Evolutionary conservation across 176 grass and related monocot species (phyloP), one percentile per base, ranked within the genome.

Genomic region (Lolium multiflorum): DNA sequence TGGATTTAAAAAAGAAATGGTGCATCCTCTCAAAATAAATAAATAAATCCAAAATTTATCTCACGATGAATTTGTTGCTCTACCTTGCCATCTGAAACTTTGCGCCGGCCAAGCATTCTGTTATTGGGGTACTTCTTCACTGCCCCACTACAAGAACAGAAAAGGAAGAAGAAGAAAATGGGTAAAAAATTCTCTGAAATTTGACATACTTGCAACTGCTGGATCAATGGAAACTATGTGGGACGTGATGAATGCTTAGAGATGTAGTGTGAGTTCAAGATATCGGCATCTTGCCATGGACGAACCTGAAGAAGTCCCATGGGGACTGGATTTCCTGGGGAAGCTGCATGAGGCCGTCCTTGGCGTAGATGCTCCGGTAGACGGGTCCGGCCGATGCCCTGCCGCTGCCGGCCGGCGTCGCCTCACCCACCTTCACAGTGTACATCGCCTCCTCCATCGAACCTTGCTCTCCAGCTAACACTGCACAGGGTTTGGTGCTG

Each of bases 291-390:
- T 11, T 48, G 21, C 50, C 74, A 77, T 21, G 46, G 24, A 61
- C 60, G 43, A 25, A 98, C 96, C 96, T 94, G 81, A 98, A 96
- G 78, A 98, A 92, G 24, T 98, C 96, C 96, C 96, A 98, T 2
- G 92, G 96, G 18, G 93, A 96, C 1, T 92, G 87, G 47, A 92
- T 81, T 21, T 85, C 93, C 65, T 49, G n/a, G 0, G 93, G 93
- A 12, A 92, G 65, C 82, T 88, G 64, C 87, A 98, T 81, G 67
- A 98, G 90, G 9, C 92, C 92, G 31, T 96, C 90, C 90, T 82
- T 95, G 55, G 92, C 90, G 44, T 92, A 96, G 89, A 94, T 88
- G 79, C 86, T 87, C 71, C 93, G 88, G 88, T 96, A 96, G 55
- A 98, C 72, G 0, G 96, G 87, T 17, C 96, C 96, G 3, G 86